A percentile compares a stretch with the other conserved stretches of the same genome.
Conservation (phyloP, 441 rosid species). For the Dalechampia spathulata region DNA sequence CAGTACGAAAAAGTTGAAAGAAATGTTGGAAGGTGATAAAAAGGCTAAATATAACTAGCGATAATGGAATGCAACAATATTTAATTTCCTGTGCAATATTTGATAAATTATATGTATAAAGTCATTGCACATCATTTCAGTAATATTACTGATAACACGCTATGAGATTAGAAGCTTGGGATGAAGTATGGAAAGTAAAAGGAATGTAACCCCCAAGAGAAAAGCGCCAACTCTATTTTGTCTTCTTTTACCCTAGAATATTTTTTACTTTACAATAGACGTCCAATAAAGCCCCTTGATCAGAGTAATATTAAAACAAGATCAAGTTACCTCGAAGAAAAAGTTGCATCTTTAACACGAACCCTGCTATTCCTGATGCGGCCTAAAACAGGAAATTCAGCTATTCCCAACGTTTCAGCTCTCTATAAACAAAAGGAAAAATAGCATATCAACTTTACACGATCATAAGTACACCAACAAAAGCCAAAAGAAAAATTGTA, state of each 20-base stretch:
- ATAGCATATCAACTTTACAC: constrained; percentile 4
- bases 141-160: too few species aligned
- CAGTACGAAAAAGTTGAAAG: neutral
- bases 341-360: constrained; percentile 82
- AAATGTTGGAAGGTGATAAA: too few species aligned
- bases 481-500: neutral
- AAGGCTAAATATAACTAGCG: neutral
- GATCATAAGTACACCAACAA: neutral
- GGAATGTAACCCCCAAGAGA: too few species aligned
- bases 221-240: too few species aligned
- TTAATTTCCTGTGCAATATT: too few species aligned
- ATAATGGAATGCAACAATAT: neutral
- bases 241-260: too few species aligned
- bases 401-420: constrained; percentile 77
- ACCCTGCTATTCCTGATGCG: constrained; percentile 86
- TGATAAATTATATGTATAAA: too few species aligned
- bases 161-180: too few species aligned
- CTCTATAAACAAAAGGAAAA: constrained; percentile 44
- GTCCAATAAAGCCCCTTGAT: too few species aligned
- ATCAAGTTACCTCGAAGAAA: constrained; percentile 72
- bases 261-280: neutral
- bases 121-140: too few species aligned
- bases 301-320: too few species aligned
- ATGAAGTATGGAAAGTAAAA: too few species aligned
- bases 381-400: constrained; percentile 87